A percentile compares a stretch with the other conserved stretches of the same genome.
phyloP scores from a whole-genome alignment of 352 stramenopile genomes.

The Phytophthora aleatoria region DNA sequence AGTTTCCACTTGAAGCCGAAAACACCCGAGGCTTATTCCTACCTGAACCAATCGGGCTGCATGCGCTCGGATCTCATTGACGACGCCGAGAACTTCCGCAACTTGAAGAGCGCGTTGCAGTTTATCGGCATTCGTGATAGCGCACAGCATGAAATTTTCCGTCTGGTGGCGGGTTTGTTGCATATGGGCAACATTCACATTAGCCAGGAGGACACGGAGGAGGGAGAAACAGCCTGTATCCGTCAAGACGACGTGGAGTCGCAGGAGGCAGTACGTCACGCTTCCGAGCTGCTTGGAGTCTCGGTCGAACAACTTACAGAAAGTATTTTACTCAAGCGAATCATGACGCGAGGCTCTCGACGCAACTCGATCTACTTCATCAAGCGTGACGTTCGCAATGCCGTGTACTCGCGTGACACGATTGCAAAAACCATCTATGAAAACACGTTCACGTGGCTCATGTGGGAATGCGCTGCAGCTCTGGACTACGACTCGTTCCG shows the following conservation, averaged over 20 bases:
- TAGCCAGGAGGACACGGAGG: slow-evolving; percentile 67
- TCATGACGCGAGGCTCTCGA: slow-evolving; percentile 74
- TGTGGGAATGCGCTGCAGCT: slow-evolving; percentile 78
- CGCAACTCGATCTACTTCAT: slow-evolving; percentile 83
- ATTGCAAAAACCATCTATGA: slow-evolving; percentile 92
- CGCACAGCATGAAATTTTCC: slow-evolving; percentile 76
- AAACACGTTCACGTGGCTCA: slow-evolving; percentile 89
- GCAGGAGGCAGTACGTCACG: slow-evolving; percentile 49
- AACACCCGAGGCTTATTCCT: slow-evolving; percentile 63
- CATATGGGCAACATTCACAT: slow-evolving; percentile 85
- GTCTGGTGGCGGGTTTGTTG: slow-evolving; percentile 69
- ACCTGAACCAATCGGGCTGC: slow-evolving; percentile 81
- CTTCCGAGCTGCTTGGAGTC: slow-evolving; percentile 72
- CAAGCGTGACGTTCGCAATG: slow-evolving; percentile 70
- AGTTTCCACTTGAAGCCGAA: slow-evolving; percentile 62
- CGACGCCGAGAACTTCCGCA: slow-evolving; percentile 69
- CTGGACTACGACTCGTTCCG: slow-evolving; percentile 85
- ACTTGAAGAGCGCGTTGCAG: slow-evolving; percentile 65
- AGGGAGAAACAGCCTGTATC: slow-evolving; percentile 77
- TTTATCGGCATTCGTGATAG: slow-evolving; percentile 76
- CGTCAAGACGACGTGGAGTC: slow-evolving; percentile 47
- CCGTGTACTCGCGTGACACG: slow-evolving; percentile 85
- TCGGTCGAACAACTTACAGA: slow-evolving; percentile 64
- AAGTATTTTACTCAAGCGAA: slow-evolving; percentile 81
- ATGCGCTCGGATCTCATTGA: slow-evolving; percentile 73